These are phyloP conservation scores for Kalanchoe fedtschenkoi DNA, from an alignment of 164 flowering plant species.

Conservation along the genomic window DNA sequence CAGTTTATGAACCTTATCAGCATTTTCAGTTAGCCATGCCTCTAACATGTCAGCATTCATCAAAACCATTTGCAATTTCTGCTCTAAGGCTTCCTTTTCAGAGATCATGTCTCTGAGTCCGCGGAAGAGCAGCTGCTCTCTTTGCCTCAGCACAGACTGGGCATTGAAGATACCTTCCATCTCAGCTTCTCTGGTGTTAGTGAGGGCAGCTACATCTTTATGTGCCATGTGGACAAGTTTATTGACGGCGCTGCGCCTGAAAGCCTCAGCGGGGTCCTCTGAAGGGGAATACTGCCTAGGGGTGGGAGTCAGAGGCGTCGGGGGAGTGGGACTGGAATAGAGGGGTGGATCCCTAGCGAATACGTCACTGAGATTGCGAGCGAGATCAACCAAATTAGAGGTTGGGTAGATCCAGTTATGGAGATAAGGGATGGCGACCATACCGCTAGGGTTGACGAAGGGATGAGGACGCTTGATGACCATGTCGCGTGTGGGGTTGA, in stretches of 20 bases:
- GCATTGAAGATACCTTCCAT: constrained; percentile 58
- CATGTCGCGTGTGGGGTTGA: constrained; percentile 87
- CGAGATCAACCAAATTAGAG: constrained; percentile 64
- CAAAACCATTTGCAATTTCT: constrained; percentile 74
- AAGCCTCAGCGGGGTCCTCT: constrained; percentile 64
- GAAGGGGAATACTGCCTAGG: constrained; percentile 12
- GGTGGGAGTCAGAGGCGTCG: constrained; percentile 15
- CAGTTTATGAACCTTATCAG: constrained; percentile 18
- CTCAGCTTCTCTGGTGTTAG: constrained; percentile 63
- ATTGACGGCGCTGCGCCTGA: constrained; percentile 46
- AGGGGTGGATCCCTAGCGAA: constrained; percentile 78
- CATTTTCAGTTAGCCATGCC: constrained; percentile 68
- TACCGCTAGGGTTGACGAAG: constrained; percentile 65
- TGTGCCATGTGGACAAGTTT: constrained; percentile 56
- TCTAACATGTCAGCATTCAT: constrained; percentile 69
- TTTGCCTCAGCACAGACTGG: constrained; percentile 48
- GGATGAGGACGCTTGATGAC: constrained; percentile 73
- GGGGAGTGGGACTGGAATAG: constrained; percentile 24
- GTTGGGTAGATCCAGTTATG: constrained; percentile 75
- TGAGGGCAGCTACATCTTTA: constrained; percentile 39
- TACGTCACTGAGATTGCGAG: constrained; percentile 23
- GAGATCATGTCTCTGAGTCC: constrained; percentile 69
- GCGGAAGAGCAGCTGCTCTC: constrained; percentile 40
- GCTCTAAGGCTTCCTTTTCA: constrained; percentile 78
- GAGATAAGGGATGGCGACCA: constrained; percentile 56